Conservation (phyloP, 2,329 filamentous ascomycete species). For the Rutstroemia sydowiana region DNA sequence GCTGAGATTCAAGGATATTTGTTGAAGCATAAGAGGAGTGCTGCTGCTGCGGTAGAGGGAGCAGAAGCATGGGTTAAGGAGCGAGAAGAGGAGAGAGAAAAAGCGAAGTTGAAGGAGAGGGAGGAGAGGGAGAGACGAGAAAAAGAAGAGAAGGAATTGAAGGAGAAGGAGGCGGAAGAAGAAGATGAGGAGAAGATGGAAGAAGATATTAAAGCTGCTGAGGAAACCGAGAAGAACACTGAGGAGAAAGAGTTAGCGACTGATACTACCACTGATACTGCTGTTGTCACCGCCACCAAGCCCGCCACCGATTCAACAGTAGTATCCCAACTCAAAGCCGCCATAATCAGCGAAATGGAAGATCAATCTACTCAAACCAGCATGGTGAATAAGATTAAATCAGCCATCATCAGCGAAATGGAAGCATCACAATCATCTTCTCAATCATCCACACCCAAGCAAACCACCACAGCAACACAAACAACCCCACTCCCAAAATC, state of each 20-base stretch:
- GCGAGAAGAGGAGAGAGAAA: conserved; percentile 40
- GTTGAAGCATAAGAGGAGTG: conserved; percentile 53
- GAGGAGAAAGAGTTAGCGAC: too few species aligned
- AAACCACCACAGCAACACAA: too few species aligned
- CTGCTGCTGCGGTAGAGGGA: conserved; percentile 46
- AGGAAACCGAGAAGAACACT: background rate
- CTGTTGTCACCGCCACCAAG: too few species aligned
- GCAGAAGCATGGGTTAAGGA: conserved; percentile 47
- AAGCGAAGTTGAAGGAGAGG: conserved; percentile 23
- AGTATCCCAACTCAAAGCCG: background rate
- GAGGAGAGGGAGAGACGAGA: conserved; percentile 22
- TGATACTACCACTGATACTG: too few species aligned
- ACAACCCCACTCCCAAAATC: too few species aligned
- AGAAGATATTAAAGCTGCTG: background rate
- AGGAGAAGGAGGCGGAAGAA: conserved; percentile 14
- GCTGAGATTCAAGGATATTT: conserved; percentile 61
- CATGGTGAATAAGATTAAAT: too few species aligned
- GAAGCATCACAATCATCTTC: too few species aligned
- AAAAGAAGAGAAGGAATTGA: conserved; percentile 16
- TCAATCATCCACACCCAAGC: too few species aligned
- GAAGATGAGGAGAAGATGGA: conserved; percentile 11
- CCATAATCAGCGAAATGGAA: background rate
- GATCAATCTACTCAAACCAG: too few species aligned
- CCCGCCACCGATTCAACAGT: background rate
- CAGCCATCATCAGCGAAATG: too few species aligned